These are phyloP conservation scores for Neckera pumila DNA, from an alignment of 225 moss, liverwort and hornwort species.

Conservation along the genomic window DNA sequence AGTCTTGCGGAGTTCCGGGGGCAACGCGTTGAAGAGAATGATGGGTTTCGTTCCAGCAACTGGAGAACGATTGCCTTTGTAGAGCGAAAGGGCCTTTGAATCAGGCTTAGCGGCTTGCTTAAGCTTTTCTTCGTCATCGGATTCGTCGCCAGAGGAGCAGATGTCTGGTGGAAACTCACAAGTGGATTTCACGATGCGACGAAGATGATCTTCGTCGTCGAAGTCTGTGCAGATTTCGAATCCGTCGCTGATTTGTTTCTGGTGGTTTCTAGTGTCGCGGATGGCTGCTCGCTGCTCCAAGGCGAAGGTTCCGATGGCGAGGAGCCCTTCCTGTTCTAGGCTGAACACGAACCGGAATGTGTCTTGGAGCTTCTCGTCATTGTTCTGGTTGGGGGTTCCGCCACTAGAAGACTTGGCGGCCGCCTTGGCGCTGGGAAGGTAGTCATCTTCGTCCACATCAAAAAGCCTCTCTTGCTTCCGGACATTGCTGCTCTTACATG, in stretches of 20 bases:
- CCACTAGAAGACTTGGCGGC: not conserved
- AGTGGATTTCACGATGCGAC: not conserved
- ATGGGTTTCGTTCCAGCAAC: constrained; percentile 1
- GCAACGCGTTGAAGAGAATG: constrained; percentile 9
- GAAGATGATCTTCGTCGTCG: not conserved
- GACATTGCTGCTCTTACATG: not conserved
- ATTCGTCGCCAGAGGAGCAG: not conserved
- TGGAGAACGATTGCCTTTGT: not conserved
- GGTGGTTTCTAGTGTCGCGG: not conserved
- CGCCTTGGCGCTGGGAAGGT: not conserved
- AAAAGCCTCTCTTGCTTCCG: constrained; percentile 7
- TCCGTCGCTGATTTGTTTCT: not conserved
- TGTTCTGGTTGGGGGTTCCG: not conserved
- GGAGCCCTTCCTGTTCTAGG: constrained; percentile 22
- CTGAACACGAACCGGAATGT: constrained; percentile 33
- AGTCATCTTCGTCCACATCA: not conserved
- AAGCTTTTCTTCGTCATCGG: not conserved
- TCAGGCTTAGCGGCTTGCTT: not conserved
- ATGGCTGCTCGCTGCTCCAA: constrained; percentile 15
- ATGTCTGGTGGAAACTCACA: not conserved
- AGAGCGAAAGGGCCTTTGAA: not conserved
- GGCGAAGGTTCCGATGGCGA: constrained; percentile 39
- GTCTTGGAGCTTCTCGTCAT: constrained; percentile 20
- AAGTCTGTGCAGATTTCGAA: not conserved
- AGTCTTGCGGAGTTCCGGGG: not conserved